Evolutionary conservation across 1,139 yeast species (phyloP).

Genomic region (Candida buenavistaensis): DNA sequence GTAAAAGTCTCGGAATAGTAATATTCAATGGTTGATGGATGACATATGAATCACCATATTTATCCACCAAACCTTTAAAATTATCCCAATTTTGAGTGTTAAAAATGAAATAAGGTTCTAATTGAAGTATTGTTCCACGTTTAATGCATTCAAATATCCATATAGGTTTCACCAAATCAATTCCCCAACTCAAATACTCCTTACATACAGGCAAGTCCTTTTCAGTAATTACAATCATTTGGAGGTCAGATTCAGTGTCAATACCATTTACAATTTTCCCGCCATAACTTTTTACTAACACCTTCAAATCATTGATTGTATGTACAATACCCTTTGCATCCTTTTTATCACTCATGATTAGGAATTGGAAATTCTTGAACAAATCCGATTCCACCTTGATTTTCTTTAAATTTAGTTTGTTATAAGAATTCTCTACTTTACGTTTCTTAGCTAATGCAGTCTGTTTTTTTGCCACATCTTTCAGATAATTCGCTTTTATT

Average conservation of each 20-base stretch:
- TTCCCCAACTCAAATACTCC: slow-evolving; percentile 44
- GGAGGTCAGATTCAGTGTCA: slow-evolving; percentile 14
- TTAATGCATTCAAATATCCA: slow-evolving; percentile 74
- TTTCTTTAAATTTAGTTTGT: slow-evolving; percentile 10
- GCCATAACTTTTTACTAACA: slow-evolving; percentile 48
- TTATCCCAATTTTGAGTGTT: slow-evolving; percentile 16
- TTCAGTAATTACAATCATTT: slow-evolving; percentile 48
- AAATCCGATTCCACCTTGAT: slow-evolving; percentile 20
- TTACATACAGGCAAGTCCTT: slow-evolving; percentile 46
- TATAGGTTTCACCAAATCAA: slow-evolving; percentile 61
- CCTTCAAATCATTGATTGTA: slow-evolving; percentile 33
- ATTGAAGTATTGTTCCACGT: slow-evolving; percentile 39
- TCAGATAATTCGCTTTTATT: slow-evolving; percentile 30
- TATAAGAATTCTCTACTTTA: slow-evolving; percentile 14
- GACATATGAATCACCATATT: slow-evolving; percentile 55
- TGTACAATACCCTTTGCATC: slow-evolving; percentile 27
- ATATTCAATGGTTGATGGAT: slow-evolving; percentile 19
- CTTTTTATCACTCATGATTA: slow-evolving; percentile 46
- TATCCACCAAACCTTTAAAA: slow-evolving; percentile 36
- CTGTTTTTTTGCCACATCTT: slow-evolving; percentile 28
- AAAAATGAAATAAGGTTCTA: slow-evolving; percentile 63
- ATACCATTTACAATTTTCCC: slow-evolving; percentile 36
- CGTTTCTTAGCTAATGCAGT: slow-evolving; percentile 20
- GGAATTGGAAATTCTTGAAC: slow-evolving; percentile 27
- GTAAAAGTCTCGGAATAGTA: slow-evolving; percentile 6